These are phyloP conservation scores for Oenanthe javanica DNA, from an alignment of 140 eudicot genomes.

Conservation along the genomic window DNA sequence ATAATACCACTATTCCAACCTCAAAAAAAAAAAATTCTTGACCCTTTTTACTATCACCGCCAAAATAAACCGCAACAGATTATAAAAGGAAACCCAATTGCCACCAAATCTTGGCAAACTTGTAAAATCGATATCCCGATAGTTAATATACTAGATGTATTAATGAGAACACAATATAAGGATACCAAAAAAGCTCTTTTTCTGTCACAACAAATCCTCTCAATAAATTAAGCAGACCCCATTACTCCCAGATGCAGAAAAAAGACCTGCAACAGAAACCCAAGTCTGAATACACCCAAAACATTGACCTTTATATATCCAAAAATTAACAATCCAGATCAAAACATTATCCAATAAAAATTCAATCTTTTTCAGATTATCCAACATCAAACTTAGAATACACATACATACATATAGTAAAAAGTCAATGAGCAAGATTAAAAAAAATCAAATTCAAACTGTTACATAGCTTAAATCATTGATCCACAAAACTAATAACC, in stretches of 20 bases:
- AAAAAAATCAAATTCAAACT: not conserved
- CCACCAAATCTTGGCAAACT: not conserved
- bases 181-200: not conserved
- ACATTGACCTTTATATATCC: not conserved
- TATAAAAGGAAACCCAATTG: not conserved
- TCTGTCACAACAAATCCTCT: not conserved
- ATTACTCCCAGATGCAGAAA: not conserved
- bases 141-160: not conserved
- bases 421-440: not conserved
- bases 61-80: not conserved
- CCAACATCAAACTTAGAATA: not conserved
- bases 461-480: too few relatives aligned
- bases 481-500: not conserved
- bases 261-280: not conserved
- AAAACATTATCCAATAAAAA: not conserved
- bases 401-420: not conserved
- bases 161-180: not conserved
- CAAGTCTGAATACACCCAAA: not conserved
- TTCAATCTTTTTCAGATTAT: not conserved
- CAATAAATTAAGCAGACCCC: not conserved
- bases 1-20: slow-evolving; percentile 18
- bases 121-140: not conserved
- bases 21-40: not conserved
- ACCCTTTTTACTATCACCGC: not conserved
- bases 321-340: not conserved